A percentile compares a stretch with the other conserved stretches of the same genome.
Evolutionary conservation across 371 early-diverging fungal genomes (phyloP).

Genomic region (Syncephalastrum racemosum): DNA sequence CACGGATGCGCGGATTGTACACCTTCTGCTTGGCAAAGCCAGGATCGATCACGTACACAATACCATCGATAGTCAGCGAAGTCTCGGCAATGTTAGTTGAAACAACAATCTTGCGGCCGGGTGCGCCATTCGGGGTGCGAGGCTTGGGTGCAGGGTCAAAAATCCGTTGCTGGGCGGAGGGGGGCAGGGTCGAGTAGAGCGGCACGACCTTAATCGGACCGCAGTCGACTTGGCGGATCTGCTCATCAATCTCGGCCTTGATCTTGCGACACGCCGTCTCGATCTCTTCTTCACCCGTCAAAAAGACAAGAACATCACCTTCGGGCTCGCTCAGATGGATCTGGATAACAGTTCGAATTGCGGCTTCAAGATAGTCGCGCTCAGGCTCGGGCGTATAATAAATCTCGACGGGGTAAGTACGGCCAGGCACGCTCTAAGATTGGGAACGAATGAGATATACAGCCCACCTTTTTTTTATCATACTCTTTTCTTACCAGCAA

Average conservation of each 20-base stretch:
- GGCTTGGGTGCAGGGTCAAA: constrained; percentile 87
- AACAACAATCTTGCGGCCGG: constrained; percentile 94
- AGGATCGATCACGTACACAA: constrained; percentile 98
- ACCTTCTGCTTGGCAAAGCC: constrained; percentile 98
- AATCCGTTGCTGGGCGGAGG: constrained; percentile 88
- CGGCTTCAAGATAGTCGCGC: constrained; percentile 86
- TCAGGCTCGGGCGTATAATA: constrained; percentile 89
- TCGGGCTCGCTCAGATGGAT: constrained; percentile 83
- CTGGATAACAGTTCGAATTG: constrained; percentile 81
- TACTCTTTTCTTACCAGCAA: constrained; percentile 34
- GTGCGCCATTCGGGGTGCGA: constrained; percentile 68
- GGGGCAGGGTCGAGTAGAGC: constrained; percentile 92
- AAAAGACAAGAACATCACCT: constrained; percentile 89
- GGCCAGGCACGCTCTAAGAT: constrained; percentile 71
- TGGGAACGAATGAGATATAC: not conserved
- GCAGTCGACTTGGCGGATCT: constrained; percentile 54
- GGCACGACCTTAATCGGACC: constrained; percentile 85
- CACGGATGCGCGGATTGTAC: constrained; percentile 92
- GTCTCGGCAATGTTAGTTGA: constrained; percentile 99
- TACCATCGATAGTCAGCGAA: constrained; percentile 97
- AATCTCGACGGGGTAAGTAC: constrained; percentile 91
- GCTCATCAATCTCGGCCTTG: constrained; percentile 63
- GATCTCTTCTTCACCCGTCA: constrained; percentile 96
- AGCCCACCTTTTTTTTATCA: not conserved
- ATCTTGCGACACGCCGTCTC: constrained; percentile 82